Percentiles rank a stretch among this genome's conserved stretches.
phyloP scores from a whole-genome alignment of 257 asterid genomes.

The Gardenia jasminoides region DNA sequence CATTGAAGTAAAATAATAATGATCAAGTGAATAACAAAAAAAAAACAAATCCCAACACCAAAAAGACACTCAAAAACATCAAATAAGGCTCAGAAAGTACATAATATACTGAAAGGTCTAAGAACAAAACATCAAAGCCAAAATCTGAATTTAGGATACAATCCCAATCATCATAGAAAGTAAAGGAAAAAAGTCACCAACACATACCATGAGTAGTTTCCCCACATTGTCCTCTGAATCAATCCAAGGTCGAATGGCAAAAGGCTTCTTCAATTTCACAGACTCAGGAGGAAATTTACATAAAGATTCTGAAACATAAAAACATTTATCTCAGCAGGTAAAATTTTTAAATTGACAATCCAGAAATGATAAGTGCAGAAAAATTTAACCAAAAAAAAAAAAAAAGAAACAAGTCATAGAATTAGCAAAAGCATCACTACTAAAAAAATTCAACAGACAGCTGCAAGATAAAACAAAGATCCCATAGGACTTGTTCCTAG shows the following conservation, averaged over 20 bases:
- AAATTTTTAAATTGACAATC: conserved; percentile 3
- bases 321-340: conserved; percentile 10
- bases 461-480: not conserved
- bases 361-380: not conserved
- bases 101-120: not conserved
- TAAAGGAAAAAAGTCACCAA: not conserved
- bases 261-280: conserved; percentile 75
- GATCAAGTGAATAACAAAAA: not conserved
- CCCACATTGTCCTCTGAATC: conserved; percentile 92
- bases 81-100: not conserved
- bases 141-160: not conserved
- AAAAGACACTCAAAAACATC: not conserved
- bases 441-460: not conserved
- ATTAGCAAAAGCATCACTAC: not conserved
- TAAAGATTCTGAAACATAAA: conserved; percentile 61
- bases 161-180: not conserved
- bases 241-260: conserved; percentile 81
- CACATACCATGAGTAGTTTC: conserved; percentile 82
- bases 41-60: not conserved
- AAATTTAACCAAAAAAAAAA: not conserved
- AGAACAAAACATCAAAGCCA: not conserved
- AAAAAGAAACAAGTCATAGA: not conserved
- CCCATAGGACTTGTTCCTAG: conserved; percentile 16
- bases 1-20: not conserved
- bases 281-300: conserved; percentile 90